Percentiles rank a stretch among this genome's conserved stretches.
These are phyloP conservation scores for Annulohypoxylon truncatum DNA, from an alignment of 2,329 filamentous ascomycete species.

Conservation along the genomic window DNA sequence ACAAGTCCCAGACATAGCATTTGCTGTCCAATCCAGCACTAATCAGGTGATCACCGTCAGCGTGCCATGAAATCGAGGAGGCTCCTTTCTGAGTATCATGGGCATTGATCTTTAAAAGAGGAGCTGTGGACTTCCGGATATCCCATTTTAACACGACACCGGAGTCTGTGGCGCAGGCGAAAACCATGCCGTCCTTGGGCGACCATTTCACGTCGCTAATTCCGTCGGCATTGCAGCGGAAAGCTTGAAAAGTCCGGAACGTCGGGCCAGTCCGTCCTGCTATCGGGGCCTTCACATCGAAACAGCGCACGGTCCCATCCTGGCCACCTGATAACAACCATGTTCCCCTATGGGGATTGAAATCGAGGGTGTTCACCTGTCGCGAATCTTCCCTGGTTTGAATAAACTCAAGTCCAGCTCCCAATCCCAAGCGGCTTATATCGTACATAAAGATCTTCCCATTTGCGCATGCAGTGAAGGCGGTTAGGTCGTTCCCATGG, in stretches of 20 bases:
- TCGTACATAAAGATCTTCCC: slow-evolving; percentile 75
- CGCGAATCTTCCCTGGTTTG: slow-evolving; percentile 71
- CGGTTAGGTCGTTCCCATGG: slow-evolving; percentile 60
- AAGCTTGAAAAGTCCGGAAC: slow-evolving; percentile 60
- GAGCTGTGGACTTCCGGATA: slow-evolving; percentile 64
- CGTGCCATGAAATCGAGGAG: slow-evolving; percentile 73
- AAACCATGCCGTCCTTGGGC: slow-evolving; percentile 68
- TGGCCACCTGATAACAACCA: slow-evolving; percentile 72
- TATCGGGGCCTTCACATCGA: slow-evolving; percentile 65
- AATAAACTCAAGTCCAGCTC: slow-evolving; percentile 63
- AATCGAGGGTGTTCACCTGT: slow-evolving; percentile 72
- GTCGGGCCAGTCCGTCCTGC: slow-evolving; percentile 63
- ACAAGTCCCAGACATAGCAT: slow-evolving; percentile 74
- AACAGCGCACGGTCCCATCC: slow-evolving; percentile 71
- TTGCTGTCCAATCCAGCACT: slow-evolving; percentile 72
- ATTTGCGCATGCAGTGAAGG: slow-evolving; percentile 72
- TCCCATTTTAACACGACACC: slow-evolving; percentile 74
- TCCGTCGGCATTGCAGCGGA: slow-evolving; percentile 65
- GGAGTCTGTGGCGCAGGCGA: slow-evolving; percentile 73
- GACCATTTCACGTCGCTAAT: slow-evolving; percentile 75
- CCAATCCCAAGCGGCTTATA: slow-evolving; percentile 61
- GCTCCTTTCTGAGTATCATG: slow-evolving; percentile 67
- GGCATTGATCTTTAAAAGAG: slow-evolving; percentile 69
- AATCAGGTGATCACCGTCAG: slow-evolving; percentile 73
- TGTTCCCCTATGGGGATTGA: slow-evolving; percentile 69